phyloP scores from a whole-genome alignment of 345 rosid genomes.

The Atalantia buxifolia region DNA sequence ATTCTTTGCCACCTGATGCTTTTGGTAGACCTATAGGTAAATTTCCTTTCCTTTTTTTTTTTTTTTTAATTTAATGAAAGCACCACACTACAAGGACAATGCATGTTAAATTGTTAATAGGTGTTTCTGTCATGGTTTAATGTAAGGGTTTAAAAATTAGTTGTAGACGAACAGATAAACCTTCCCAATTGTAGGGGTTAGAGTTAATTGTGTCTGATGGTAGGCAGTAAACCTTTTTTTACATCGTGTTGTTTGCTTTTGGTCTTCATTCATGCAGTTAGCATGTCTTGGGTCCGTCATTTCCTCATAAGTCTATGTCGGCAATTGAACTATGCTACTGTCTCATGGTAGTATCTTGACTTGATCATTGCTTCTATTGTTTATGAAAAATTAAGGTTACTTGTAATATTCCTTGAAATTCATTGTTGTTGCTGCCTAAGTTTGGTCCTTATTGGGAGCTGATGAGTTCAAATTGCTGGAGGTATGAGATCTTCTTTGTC shows the following conservation, averaged over 20 bases:
- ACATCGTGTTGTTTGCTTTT: neutral
- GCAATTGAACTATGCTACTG: neutral
- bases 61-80: neutral
- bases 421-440: neutral
- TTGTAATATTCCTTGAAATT: neutral
- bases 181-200: neutral
- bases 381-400: neutral
- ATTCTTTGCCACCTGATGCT: constrained; percentile 94
- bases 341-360: neutral
- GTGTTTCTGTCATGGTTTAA: neutral
- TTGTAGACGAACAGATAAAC: neutral
- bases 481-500: neutral
- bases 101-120: neutral
- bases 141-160: neutral
- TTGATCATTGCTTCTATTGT: neutral
- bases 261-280: neutral
- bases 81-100: neutral
- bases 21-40: constrained; percentile 88
- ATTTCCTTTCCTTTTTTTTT: neutral
- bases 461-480: neutral
- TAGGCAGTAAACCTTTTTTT: neutral
- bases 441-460: neutral
- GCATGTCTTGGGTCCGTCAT: neutral
- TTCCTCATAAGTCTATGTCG: neutral
- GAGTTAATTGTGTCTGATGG: neutral